Evolutionary conservation across 2,329 filamentous ascomycete species (phyloP), one percentile per base, ranked within the genome.

Genomic region (Cladosporium sp.): DNA sequence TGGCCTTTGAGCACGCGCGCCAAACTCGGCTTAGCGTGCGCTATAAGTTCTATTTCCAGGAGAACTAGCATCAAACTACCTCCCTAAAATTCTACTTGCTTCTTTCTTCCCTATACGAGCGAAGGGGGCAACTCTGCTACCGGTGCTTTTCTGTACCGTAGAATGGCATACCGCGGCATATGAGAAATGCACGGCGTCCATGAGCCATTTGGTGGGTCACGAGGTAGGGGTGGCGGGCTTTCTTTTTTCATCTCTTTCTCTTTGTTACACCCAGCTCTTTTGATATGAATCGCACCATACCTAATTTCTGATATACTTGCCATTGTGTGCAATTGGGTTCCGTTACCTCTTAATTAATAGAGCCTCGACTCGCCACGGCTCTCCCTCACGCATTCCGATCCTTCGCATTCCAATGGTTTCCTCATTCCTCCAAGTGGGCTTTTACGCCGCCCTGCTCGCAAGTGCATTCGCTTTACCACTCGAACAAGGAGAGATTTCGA

Each of bases 111-210:
- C 35, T 19, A 47, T 19, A 19, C 36, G 36, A 38, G 16, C 36
- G 36, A 38, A 20, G 16, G 36, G 36, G 36, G 36, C 36, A 22
- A 20, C 19, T 13, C 13, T n/a, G 5, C 13, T 13, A 7, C 5
- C 32, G n/a, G n/a, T 33, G 6, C 32, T 33, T 33, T 45, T 11
- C 38, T 35, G n/a, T n/a, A n/a, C n/a, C n/a, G n/a, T n/a, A n/a
- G n/a, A n/a, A n/a, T 38, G 25, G 43, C 43, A 47, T 38, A 47
- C 43, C 43, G 35, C 43, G 43, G 32, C 43, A 16, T 18, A 11
- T 25, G 22, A 18, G n/a, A n/a, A n/a, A 30, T 47, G 43, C 33
- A 38, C 18, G 43, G 43, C 43, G 33, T 38, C 5, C n/a, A 32
- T 32, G n/a, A 46, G 22, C 32, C 43, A 46, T 19, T n/a, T 13